phyloP scores from a whole-genome alignment of 441 rosid genomes.

The Capsella rubella region DNA sequence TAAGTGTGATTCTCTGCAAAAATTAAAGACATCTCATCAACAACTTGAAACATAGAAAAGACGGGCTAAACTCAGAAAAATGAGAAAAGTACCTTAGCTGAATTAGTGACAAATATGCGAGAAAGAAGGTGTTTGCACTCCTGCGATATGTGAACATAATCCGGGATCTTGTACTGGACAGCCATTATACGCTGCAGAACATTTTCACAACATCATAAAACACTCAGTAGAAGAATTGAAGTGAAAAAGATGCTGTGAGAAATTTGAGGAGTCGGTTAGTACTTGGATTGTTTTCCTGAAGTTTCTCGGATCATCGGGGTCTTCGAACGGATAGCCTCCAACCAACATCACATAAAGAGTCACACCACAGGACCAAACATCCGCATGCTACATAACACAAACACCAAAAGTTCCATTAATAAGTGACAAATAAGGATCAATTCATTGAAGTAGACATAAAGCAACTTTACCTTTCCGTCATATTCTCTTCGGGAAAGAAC shows the following conservation, averaged over 20 bases:
- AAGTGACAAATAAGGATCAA: conserved; percentile 5
- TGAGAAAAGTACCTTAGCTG: conserved; percentile 58
- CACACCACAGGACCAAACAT: conserved; percentile 99
- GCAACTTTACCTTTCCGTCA: conserved; percentile 79
- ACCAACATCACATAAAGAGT: conserved; percentile 97
- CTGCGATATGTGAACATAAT: conserved; percentile 84
- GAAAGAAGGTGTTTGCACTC: conserved; percentile 87
- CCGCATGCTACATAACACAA: conserved; percentile 68
- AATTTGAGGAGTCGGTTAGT: conserved; percentile 13
- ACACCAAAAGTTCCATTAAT: conserved; percentile 21
- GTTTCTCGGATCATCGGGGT: conserved; percentile 86
- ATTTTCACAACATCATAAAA: conserved; percentile 12
- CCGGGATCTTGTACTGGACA: conserved; percentile 88
- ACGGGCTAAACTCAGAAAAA: background rate
- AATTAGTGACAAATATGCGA: conserved; percentile 80
- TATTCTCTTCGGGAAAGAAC: conserved; percentile 86
- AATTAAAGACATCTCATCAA: background rate
- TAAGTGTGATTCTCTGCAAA: conserved; percentile 70
- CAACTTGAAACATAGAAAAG: background rate
- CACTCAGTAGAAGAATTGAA: background rate
- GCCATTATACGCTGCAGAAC: conserved; percentile 81
- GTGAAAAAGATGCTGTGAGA: background rate
- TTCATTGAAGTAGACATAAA: conserved; percentile 17
- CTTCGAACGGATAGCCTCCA: conserved; percentile 98
- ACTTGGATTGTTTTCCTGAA: conserved; percentile 97